These are phyloP conservation scores for Candida loeiensis DNA, from an alignment of 805 yeast genomes.

Conservation along the genomic window DNA sequence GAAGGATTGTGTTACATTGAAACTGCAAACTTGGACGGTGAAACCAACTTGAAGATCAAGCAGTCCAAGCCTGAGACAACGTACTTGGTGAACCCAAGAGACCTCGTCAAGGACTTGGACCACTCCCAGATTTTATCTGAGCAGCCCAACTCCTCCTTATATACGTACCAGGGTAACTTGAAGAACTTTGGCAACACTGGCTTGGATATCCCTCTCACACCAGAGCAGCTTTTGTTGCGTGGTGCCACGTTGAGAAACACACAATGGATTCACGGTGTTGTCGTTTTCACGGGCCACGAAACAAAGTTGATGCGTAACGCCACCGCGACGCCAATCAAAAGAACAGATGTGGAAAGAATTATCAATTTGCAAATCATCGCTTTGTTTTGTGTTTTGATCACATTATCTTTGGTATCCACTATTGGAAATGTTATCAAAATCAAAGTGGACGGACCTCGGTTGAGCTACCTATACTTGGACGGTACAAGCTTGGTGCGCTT, in stretches of 20 bases:
- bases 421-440: constrained; percentile 81
- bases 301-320: constrained; percentile 98
- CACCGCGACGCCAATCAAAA: constrained; percentile 95
- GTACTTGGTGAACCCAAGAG: constrained; percentile 61
- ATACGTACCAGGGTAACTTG: constrained; percentile 91
- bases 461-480: constrained; percentile 65
- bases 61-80: constrained; percentile 82
- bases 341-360: constrained; percentile 94
- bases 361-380: constrained; percentile 91
- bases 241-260: constrained; percentile 97
- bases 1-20: constrained; percentile 97
- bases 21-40: constrained; percentile 97
- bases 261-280: constrained; percentile 91
- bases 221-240: constrained; percentile 87
- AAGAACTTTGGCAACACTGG: constrained; percentile 48
- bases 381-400: constrained; percentile 73
- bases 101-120: constrained; percentile 34
- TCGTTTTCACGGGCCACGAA: constrained; percentile 96
- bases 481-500: constrained; percentile 64
- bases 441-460: constrained; percentile 45
- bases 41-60: constrained; percentile 92
- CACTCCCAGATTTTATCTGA: constrained; percentile 62
- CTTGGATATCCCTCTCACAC: constrained; percentile 62
- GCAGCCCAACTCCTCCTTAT: constrained; percentile 89
- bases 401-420: constrained; percentile 75